Evolutionary conservation across 2,329 filamentous ascomycete genomes (phyloP), one percentile per base, ranked within the genome.

Genomic region (Daldinia eschscholtzii): DNA sequence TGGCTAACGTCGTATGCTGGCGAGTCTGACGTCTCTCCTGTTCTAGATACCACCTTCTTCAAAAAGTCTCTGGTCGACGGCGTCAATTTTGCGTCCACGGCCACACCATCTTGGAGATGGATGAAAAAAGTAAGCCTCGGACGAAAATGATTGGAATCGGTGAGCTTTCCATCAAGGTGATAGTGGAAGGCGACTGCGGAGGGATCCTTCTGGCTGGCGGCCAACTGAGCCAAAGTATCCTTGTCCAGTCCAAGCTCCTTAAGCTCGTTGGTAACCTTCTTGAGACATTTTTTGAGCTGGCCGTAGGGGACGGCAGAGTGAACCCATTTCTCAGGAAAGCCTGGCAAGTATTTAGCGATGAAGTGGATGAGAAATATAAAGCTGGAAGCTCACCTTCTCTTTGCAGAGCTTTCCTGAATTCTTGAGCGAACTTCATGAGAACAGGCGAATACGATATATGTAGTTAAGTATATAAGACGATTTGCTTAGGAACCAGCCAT

Each of bases 281-380:
- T 95, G 77, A 97, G 91, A 80, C 92, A 93, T 82, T 97, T 97
- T 81, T 97, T 97, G 64, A 97, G 87, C 79, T 93, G 88, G 50
- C 91, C 87, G 79, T 97, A 97, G 2, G 92, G 93, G 69, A 97
- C 92, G 56, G 93, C 93, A 30, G 89, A 90, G 50, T 91, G 86
- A 56, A 94, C 82, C 88, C 88, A 90, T 76, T 91, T 89, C 57
- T 87, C 81, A 6, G 93, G 93, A 77, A 93, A 97, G 71, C 88
- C 91, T 84, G 68, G 37, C 44, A 15, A 15, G 53, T 23, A 26
- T 56, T 56, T 9, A 70, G 62, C 41, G 33, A 53, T 7, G 39
- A 20, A 18, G 37, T 13, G 23, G 46, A 9, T 42, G 42, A 7
- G 13, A 28, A 48, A n/a, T 9, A n/a, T 5, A 20, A 50, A 18